Evolutionary conservation across 345 rosid species (phyloP).

Genomic region (Ceriops decandra): DNA sequence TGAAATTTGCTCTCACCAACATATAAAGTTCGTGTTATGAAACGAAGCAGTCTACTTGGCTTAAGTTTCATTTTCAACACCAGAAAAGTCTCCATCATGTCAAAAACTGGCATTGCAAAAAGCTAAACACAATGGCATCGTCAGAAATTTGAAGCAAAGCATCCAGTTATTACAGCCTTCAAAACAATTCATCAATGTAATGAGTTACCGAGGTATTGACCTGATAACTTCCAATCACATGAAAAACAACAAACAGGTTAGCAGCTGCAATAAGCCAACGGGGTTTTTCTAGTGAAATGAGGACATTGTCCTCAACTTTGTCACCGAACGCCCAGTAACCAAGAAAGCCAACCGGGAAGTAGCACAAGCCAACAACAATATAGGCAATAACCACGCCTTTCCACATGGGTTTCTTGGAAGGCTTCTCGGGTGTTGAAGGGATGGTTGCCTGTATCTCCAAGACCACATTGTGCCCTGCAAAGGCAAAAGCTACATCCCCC

Average conservation of each 20-base stretch:
- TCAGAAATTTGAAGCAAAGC: too few species aligned
- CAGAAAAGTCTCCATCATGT: slow-evolving; percentile 52
- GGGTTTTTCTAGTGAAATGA: slow-evolving; percentile 57
- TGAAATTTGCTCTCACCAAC: slow-evolving; percentile 45
- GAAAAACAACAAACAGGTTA: slow-evolving; percentile 56
- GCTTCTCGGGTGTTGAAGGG: slow-evolving; percentile 58
- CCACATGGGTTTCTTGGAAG: slow-evolving; percentile 76
- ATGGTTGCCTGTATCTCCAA: slow-evolving; percentile 73
- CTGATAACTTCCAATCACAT: slow-evolving; percentile 76
- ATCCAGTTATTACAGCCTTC: too few species aligned
- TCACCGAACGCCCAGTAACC: slow-evolving; percentile 58
- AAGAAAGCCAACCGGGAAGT: slow-evolving; percentile 56
- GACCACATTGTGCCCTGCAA: slow-evolving; percentile 63
- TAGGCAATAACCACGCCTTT: slow-evolving; percentile 54
- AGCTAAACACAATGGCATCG: slow-evolving; percentile 25
- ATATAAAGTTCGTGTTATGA: slow-evolving; percentile 37
- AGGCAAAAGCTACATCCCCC: slow-evolving; percentile 66
- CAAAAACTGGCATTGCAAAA: slow-evolving; percentile 63
- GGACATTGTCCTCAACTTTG: slow-evolving; percentile 52
- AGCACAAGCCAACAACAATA: slow-evolving; percentile 54
- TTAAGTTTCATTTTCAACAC: slow-evolving; percentile 46
- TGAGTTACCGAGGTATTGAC: slow-evolving; percentile 18
- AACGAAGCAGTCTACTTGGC: slow-evolving; percentile 47
- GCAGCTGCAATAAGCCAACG: slow-evolving; percentile 52
- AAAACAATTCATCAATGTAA: not conserved